Evolutionary conservation across 306 rosid species (phyloP).

Genomic region (Trichosanthes cucumerina): DNA sequence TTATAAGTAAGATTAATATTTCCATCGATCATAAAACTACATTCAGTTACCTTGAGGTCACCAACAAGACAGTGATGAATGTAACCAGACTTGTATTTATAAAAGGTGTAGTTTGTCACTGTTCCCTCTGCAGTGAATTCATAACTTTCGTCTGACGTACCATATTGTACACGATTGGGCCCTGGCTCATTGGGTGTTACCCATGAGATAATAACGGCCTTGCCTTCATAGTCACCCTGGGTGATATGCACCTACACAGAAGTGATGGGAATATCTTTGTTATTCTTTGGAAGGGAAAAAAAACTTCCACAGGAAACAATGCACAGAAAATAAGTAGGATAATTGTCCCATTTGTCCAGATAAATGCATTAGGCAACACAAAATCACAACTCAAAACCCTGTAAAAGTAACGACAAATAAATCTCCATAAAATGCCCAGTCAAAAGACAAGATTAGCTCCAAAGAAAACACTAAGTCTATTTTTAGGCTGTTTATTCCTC

Average conservation of each 20-base stretch:
- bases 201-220: constrained; percentile 87
- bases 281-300: background rate
- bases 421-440: background rate
- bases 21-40: constrained; percentile 6
- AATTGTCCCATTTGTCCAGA: background rate
- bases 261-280: background rate
- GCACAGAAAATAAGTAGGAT: background rate
- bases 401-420: background rate
- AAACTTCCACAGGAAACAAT: background rate
- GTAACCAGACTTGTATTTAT: constrained; percentile 74
- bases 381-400: background rate
- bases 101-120: constrained; percentile 56
- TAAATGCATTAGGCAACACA: background rate
- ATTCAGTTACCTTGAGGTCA: constrained; percentile 55
- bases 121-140: constrained; percentile 46
- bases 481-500: background rate
- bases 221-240: constrained; percentile 95
- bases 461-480: background rate
- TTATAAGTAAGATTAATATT: background rate
- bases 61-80: constrained; percentile 74
- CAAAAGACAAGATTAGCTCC: background rate
- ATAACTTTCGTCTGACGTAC: constrained; percentile 33
- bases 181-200: constrained; percentile 67
- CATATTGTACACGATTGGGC: constrained; percentile 45
- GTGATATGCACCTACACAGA: constrained; percentile 75